Base-by-base conservation (phyloP, 331 rosid genomes). In the Arachis monticola region DNA sequence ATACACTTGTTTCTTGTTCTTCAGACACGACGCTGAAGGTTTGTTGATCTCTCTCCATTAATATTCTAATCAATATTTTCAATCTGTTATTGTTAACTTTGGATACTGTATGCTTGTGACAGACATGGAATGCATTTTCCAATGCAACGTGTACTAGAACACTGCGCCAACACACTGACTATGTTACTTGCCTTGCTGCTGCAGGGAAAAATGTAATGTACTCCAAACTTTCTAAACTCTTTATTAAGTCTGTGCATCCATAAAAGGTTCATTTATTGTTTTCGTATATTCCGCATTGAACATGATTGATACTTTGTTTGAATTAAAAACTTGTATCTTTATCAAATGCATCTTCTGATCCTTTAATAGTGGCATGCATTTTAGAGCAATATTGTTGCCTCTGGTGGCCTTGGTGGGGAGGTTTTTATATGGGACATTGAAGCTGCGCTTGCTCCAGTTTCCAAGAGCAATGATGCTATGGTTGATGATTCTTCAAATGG, bases 321-420 rank as follows among this genome's bases (percentile, higher is more conserved):
- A 68, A 82, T 80, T 51, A 35, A 57, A 38, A 67, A 52, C 62
- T 71, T 75, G 45, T 73, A 62, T 81, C 82, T 74, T 70, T 80
- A 75, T 73, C 82, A 77, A 78, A 82, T 76, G 72, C 83, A 72
- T 89, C 80, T 78, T 87, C 90, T 92, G 89, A 92, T 95, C 84
- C 86, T 87, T 81, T 82, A 87, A 80, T 95, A 92, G 97, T 94
- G 90, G 86, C 90, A 51, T 87, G 97, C 96, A 87, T 92, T 92
- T 90, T 95, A 95, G 99, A 88, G 97, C 97, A 95, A 92, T 95
- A 51, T 85, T 87, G 96, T 95, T 92, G 99, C 99, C 83, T 95
- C 99, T 75, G 99, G 97, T 59, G 99, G 99, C 83, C 97, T 95
- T 85, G 99, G 99, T 7, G 99, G 97, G 88, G 99, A 95, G 90